phyloP scores from a whole-genome alignment of 345 rosid species.

The Bretschneidera sinensis region DNA sequence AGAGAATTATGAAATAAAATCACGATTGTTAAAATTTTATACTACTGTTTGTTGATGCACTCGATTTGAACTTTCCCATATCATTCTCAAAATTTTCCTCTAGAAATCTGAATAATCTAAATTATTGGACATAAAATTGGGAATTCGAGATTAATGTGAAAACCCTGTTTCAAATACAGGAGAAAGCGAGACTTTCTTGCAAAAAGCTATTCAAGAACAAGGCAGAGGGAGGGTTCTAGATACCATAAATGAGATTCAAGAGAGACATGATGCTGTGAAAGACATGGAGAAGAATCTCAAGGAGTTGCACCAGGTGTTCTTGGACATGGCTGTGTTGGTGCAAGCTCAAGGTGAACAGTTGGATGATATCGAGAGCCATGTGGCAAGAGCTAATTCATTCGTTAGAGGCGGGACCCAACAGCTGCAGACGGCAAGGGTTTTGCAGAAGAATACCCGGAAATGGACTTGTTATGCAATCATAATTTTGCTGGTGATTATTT shows the following conservation, averaged over 20 bases:
- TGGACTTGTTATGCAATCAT: conserved; percentile 70
- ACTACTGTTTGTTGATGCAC: too few relatives aligned
- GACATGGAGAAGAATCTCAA: conserved; percentile 71
- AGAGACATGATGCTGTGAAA: conserved; percentile 84
- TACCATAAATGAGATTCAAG: conserved; percentile 77
- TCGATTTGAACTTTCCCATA: too few relatives aligned
- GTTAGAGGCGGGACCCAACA: conserved; percentile 53
- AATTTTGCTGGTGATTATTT: conserved; percentile 54
- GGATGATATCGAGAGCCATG: conserved; percentile 78
- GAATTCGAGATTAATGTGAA: too few relatives aligned
- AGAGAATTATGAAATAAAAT: too few relatives aligned
- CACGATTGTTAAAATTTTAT: too few relatives aligned
- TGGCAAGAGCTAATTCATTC: conserved; percentile 65
- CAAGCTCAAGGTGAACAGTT: conserved; percentile 72
- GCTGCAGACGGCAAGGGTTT: conserved; percentile 52
- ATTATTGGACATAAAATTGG: too few relatives aligned
- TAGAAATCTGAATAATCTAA: too few relatives aligned
- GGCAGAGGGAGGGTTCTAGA: conserved; percentile 77
- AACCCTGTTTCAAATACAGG: conserved; percentile 37
- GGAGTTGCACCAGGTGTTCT: conserved; percentile 86
- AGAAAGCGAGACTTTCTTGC: conserved; percentile 82
- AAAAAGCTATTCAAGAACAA: conserved; percentile 88
- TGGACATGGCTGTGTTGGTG: conserved; percentile 84
- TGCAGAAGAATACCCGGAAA: conserved; percentile 74
- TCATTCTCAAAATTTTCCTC: too few relatives aligned